phyloP scores from a whole-genome alignment of 2,329 filamentous ascomycete genomes.

The Orbilia ellipsospora region DNA sequence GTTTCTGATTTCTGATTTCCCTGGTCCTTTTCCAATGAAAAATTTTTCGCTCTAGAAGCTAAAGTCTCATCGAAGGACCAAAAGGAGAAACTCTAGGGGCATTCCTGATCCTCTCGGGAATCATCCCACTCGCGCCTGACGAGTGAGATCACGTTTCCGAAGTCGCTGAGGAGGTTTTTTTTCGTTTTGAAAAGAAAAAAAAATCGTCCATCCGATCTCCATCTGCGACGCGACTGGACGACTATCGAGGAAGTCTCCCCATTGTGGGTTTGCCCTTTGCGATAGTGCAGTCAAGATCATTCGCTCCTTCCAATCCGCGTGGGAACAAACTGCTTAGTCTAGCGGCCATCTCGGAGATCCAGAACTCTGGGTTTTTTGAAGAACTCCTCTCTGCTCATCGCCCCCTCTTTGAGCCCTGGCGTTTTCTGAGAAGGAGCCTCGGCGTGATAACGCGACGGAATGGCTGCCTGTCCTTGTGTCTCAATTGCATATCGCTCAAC shows the following conservation, averaged over 20 bases:
- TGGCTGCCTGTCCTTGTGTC: slow-evolving; percentile 38
- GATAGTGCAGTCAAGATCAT: slow-evolving; percentile 33
- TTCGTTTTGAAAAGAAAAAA: background rate
- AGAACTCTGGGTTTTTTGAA: slow-evolving; percentile 44
- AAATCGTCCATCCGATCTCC: slow-evolving; percentile 27
- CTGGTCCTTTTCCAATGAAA: slow-evolving; percentile 50
- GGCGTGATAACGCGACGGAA: slow-evolving; percentile 54
- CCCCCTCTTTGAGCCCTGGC: slow-evolving; percentile 45
- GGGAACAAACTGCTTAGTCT: slow-evolving; percentile 35
- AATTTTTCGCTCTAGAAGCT: slow-evolving; percentile 52
- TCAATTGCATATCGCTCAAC: slow-evolving; percentile 34
- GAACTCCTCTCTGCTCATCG: slow-evolving; percentile 54
- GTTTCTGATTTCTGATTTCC: slow-evolving; percentile 23
- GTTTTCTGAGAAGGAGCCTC: slow-evolving; percentile 32
- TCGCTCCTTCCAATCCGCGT: slow-evolving; percentile 38
- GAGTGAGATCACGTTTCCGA: slow-evolving; percentile 55
- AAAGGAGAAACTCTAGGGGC: slow-evolving; percentile 44
- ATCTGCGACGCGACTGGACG: slow-evolving; percentile 36
- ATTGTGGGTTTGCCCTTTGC: slow-evolving; percentile 30
- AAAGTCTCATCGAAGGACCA: slow-evolving; percentile 50
- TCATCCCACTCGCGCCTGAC: slow-evolving; percentile 56
- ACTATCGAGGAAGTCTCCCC: slow-evolving; percentile 28
- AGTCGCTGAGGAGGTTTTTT: slow-evolving; percentile 24
- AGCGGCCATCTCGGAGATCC: slow-evolving; percentile 51
- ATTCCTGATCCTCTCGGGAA: slow-evolving; percentile 40